A percentile compares a stretch with the other conserved stretches of the same genome.
Evolutionary conservation across 1,284 basidiomycete genomes (phyloP).

Genomic region (Ganoderma resinaceum): DNA sequence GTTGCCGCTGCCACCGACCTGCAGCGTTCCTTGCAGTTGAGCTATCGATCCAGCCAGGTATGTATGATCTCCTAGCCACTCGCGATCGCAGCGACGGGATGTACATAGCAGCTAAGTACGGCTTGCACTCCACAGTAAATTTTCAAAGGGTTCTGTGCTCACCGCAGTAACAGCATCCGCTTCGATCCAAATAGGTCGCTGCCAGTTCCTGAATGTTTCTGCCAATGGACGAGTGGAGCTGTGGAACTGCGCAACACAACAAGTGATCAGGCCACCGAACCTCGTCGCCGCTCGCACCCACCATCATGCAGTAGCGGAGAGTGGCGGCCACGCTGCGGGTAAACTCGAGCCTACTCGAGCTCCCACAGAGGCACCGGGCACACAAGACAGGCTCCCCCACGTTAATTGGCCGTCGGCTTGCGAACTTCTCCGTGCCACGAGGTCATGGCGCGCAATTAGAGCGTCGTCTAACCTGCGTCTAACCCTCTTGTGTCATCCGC

Average conservation of each 20-base stretch:
- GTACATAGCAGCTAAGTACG: no score
- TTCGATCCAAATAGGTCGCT: background rate
- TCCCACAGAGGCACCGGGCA: background rate
- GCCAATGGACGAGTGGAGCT: background rate
- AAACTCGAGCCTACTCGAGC: background rate
- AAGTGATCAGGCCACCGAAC: background rate
- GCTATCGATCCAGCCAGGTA: no score
- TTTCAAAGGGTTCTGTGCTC: no score
- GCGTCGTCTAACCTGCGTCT: slow-evolving; percentile 4
- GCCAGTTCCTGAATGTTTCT: background rate
- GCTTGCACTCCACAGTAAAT: no score
- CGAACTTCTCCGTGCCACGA: background rate
- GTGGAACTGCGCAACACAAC: background rate
- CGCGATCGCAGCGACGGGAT: no score
- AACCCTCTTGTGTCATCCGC: slow-evolving; percentile 8
- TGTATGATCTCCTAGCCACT: no score
- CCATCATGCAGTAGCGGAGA: background rate
- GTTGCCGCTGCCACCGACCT: no score
- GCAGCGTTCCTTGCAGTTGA: no score
- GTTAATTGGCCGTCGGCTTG: background rate
- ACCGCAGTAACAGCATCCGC: background rate
- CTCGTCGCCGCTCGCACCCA: background rate
- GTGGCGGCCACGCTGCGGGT: background rate
- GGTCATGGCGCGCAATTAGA: slow-evolving; percentile 4
- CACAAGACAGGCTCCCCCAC: background rate